Evolutionary conservation across 1,139 yeast species (phyloP).

Genomic region (Torulaspora globosa): DNA sequence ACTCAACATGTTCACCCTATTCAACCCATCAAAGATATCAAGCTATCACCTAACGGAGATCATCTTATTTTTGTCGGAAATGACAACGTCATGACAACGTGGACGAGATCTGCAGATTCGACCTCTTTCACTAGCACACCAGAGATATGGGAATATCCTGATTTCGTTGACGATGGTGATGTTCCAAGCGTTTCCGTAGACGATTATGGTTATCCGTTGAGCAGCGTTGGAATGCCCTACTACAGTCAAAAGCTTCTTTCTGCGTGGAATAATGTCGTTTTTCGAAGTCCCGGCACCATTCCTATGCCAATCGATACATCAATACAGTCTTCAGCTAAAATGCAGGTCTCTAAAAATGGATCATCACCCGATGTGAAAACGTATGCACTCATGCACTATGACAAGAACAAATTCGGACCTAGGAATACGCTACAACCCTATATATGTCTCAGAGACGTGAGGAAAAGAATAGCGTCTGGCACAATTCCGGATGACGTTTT

Average conservation of each 20-base stretch:
- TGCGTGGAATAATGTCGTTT: slow-evolving; percentile 66
- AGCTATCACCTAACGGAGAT: slow-evolving; percentile 78
- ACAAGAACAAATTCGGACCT: slow-evolving; percentile 52
- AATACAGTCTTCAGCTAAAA: slow-evolving; percentile 12
- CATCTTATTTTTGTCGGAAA: slow-evolving; percentile 66
- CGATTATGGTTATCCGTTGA: slow-evolving; percentile 55
- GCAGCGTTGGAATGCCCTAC: slow-evolving; percentile 79
- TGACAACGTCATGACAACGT: slow-evolving; percentile 62
- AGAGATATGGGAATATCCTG: slow-evolving; percentile 39
- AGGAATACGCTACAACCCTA: slow-evolving; percentile 50
- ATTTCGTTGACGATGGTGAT: slow-evolving; percentile 36
- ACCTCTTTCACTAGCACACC: slow-evolving; percentile 39
- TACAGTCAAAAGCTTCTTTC: slow-evolving; percentile 75
- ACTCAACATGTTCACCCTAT: slow-evolving; percentile 57
- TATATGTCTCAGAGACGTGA: slow-evolving; percentile 62
- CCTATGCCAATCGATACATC: slow-evolving; percentile 40
- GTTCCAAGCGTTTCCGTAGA: slow-evolving; percentile 36
- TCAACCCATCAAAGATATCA: slow-evolving; percentile 53
- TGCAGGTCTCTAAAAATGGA: slow-evolving; percentile 1
- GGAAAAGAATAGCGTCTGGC: slow-evolving; percentile 30
- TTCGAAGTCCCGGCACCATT: slow-evolving; percentile 50
- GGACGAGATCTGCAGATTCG: slow-evolving; percentile 44
- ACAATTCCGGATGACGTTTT: slow-evolving; percentile 22
- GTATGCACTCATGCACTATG: slow-evolving; percentile 41
- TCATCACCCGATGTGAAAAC: slow-evolving; percentile 9